Evolutionary conservation across 23 red algal species (phyloP).

Genomic region (Cyanidium caldarium): DNA sequence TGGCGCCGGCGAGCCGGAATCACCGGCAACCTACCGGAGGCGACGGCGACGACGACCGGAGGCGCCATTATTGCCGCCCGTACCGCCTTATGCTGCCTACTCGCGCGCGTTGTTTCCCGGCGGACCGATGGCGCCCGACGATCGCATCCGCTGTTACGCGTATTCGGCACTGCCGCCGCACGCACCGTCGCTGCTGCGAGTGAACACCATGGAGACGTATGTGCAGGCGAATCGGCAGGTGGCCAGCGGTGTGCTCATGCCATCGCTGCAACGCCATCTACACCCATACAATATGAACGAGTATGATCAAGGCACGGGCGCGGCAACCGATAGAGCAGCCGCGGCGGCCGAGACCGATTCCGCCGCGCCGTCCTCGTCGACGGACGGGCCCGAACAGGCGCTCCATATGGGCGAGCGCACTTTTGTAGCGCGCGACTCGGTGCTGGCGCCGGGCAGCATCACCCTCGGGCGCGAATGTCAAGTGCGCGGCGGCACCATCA

Average conservation of each 20-base stretch:
- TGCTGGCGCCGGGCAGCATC: background rate
- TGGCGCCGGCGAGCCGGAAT: background rate
- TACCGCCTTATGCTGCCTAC: no score
- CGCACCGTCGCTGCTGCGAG: background rate
- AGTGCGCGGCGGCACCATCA: background rate
- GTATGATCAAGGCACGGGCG: no score
- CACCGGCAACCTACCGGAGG: no score
- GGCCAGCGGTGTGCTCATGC: background rate
- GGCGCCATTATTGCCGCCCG: no score
- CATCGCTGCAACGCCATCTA: no score
- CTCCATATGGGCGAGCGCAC: background rate
- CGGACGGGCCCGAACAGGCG: no score
- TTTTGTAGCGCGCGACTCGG: background rate
- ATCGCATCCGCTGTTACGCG: background rate
- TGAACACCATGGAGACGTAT: constrained; percentile 13
- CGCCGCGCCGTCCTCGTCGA: no score
- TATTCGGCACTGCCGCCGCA: background rate
- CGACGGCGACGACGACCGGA: no score
- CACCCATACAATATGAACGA: no score
- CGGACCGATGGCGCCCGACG: no score
- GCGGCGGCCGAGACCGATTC: no score
- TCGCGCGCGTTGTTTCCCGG: background rate
- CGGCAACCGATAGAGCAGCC: no score
- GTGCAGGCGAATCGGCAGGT: constrained; percentile 6
- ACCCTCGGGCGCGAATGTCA: background rate